Evolutionary conservation across 306 rosid species (phyloP).

Genomic region (Dryas octopetala): DNA sequence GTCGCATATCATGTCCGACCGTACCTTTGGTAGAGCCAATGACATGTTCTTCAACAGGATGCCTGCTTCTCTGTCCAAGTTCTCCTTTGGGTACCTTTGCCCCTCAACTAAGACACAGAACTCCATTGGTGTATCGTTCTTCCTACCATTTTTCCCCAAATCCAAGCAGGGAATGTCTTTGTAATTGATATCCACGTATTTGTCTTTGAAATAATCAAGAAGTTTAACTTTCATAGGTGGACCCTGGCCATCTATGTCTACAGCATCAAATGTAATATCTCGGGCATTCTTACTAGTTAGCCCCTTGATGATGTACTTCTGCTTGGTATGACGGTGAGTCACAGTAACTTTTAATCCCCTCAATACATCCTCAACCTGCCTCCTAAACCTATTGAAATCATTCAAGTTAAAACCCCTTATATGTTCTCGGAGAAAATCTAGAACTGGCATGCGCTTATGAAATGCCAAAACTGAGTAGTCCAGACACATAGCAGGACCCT

Average conservation of each 20-base stretch:
- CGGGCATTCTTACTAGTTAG: conserved; percentile 39
- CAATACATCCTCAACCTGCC: conserved; percentile 34
- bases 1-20: conserved; percentile 40
- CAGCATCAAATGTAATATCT: conserved; percentile 43
- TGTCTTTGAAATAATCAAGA: conserved; percentile 53
- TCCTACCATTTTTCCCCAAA: conserved; percentile 53
- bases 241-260: conserved; percentile 36
- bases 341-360: conserved; percentile 57
- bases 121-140: conserved; percentile 68
- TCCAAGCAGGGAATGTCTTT: conserved; percentile 72
- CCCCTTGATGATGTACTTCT: conserved; percentile 44
- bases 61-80: conserved; percentile 37
- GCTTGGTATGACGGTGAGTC: conserved; percentile 61
- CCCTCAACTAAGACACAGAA: conserved; percentile 69
- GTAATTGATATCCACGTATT: conserved; percentile 47
- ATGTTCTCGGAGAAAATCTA: conserved; percentile 49
- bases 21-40: conserved; percentile 34
- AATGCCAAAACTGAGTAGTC: conserved; percentile 79
- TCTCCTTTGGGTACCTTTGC: conserved; percentile 65
- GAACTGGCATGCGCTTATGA: conserved; percentile 48
- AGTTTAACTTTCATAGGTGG: conserved; percentile 36
- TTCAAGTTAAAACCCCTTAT: conserved; percentile 35
- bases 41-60: conserved; percentile 45
- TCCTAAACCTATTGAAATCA: conserved; percentile 38
- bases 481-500: conserved; percentile 61